Base-by-base conservation (phyloP, 2,329 filamentous ascomycete species). In the Rhynchosporium agropyri region DNA sequence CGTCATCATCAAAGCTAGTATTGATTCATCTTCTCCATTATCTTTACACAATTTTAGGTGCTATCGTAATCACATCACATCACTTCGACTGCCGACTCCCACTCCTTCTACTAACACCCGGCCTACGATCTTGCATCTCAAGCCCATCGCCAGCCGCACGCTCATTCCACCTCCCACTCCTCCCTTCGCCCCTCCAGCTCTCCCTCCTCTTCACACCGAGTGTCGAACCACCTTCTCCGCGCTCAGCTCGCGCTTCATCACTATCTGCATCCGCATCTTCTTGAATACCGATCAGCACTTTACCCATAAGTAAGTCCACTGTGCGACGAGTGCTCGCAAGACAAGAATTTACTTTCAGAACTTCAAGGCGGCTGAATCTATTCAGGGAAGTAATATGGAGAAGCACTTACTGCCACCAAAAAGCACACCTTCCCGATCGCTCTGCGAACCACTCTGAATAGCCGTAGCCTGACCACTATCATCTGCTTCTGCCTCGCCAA, bases 401-500 rank as follows among this genome's bases (percentile, higher is more conserved):
- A 20, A 20, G 20, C 20, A 54, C 51, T 54, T 9, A 54, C 51
- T 61, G 28, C 58, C 58, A 15, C 61, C 62, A 46, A 58, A 65
- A 53, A 66, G 60, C 13, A 65, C 60, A 49, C 62, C 38, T 60
- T 61, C 46, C 49, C 61, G 26, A 60, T 60, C 49, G 59, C 60
- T 65, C 9, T 29, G 40, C 55, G 42, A 61, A 42, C 64, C 65
- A 42, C 62, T 59, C 55, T 65, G 60, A n/a, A 58, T 60, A 31
- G 62, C 67, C 7, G 65, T 68, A 20, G 64, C 64, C 20, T 61
- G 58, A 4, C 63, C 68, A 58, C 61, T 65, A 3, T 62, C 50
- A n/a, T 58, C 62, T 29, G 60, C 63, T n/a, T 29, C 49, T 51
- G 45, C 50, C 63, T 71, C 89, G 0, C 70, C 70, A 63, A 65